A percentile compares a stretch with the other conserved stretches of the same genome.
Evolutionary conservation across 257 asterid genomes (phyloP).

Genomic region (Knoxia roxburghii): DNA sequence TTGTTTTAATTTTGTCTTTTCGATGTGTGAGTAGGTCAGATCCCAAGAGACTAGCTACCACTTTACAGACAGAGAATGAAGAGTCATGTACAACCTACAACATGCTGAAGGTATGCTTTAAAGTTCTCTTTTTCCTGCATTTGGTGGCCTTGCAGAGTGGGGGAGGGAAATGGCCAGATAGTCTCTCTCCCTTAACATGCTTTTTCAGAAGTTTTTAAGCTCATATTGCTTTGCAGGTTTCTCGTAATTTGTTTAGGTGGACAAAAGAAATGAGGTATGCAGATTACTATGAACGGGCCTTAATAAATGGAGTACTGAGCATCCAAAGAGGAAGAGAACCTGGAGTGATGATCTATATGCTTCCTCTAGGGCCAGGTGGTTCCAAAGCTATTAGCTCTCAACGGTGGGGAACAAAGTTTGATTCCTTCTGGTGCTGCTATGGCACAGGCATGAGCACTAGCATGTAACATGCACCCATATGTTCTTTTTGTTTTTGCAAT

Average conservation of each 20-base stretch:
- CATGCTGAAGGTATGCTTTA: slow-evolving; percentile 73
- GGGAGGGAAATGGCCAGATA: neutral
- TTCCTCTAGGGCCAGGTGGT: slow-evolving; percentile 61
- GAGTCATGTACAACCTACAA: slow-evolving; percentile 95
- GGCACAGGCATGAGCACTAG: slow-evolving; percentile 64
- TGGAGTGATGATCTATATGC: slow-evolving; percentile 91
- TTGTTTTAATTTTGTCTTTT: slow-evolving; percentile 1
- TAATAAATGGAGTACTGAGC: slow-evolving; percentile 84
- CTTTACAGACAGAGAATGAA: slow-evolving; percentile 62
- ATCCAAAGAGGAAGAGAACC: slow-evolving; percentile 90
- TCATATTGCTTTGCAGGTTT: slow-evolving; percentile 44
- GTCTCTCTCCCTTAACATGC: neutral
- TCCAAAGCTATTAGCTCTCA: slow-evolving; percentile 79
- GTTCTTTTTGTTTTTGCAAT: neutral
- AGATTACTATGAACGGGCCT: slow-evolving; percentile 82
- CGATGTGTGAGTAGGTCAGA: slow-evolving; percentile 41
- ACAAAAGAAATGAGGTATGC: slow-evolving; percentile 84
- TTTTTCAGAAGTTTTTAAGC: slow-evolving; percentile 9
- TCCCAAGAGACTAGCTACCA: slow-evolving; percentile 70
- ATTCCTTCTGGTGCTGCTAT: slow-evolving; percentile 94
- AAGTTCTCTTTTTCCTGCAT: neutral
- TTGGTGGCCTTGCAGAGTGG: neutral
- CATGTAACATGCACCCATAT: neutral
- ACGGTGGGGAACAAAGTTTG: slow-evolving; percentile 60
- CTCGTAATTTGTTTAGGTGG: slow-evolving; percentile 82